Base-by-base conservation (phyloP, 192 early-diverging fungal genomes). In the Geranomyces variabilis region DNA sequence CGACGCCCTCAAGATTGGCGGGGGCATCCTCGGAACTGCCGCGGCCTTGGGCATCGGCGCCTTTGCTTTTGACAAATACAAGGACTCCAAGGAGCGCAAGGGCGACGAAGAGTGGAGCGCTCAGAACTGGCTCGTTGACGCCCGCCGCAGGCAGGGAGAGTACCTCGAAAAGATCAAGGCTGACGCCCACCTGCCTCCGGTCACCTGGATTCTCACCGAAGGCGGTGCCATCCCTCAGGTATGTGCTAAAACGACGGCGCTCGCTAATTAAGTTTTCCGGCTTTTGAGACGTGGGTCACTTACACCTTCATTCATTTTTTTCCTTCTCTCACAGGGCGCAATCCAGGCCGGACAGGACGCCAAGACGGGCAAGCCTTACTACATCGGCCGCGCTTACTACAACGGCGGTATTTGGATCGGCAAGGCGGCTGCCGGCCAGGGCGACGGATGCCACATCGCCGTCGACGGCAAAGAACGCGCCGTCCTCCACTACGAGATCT, bases 341-440 rank as follows among this genome's bases (percentile, higher is more conserved):
- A 87, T 90, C 61, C 82, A 80, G 26, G 82, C 81, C 24, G 89
- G 89, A 6, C 77, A 83, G n/a, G 89, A 90, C 58, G 71, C 63
- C 12, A 84, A 88, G 69, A 84, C 82, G 21, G 51, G 51, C 19
- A 79, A 72, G 34, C 87, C 87, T 10, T 75, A 89, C 70, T 90
- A 88, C 77, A 80, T 87, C 36, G 85, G 74, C 14, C 84, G 81
- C 22, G 79, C 82, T 4, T 77, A 73, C 57, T 79, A 87, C 81
- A 34, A 71, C 29, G 65, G 69, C 33, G 78, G 76, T 26, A 68
- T 77, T 26, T 79, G 80, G 59, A 62, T 83, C 28, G 81, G 81
- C 30, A 78, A 80, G 45, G 43, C 46, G 56, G 41, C 63, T 21
- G 31, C 22, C 14, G 29, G 63, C 26, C 29, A 61, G 66, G 59